Percentiles rank a stretch among this genome's conserved stretches.
These are phyloP conservation scores for Dendryphion nanum DNA, from an alignment of 2,329 filamentous ascomycete genomes.

Conservation along the genomic window DNA sequence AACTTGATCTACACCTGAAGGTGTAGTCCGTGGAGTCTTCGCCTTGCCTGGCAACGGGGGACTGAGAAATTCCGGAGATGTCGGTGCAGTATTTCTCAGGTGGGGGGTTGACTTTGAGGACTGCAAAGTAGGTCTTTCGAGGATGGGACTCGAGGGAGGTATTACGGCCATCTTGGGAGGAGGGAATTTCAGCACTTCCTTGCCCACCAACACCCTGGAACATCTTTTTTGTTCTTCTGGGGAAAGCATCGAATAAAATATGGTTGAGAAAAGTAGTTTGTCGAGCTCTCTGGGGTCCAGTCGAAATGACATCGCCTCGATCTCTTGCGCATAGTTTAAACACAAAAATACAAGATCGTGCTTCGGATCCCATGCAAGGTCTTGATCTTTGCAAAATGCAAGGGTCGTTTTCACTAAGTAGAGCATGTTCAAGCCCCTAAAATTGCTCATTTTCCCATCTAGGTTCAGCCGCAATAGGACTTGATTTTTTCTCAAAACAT, in stretches of 20 bases:
- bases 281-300: conserved; percentile 21
- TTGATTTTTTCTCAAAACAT: conserved; percentile 21
- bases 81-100: conserved; percentile 7
- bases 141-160: conserved; percentile 10
- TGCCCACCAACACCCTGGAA: conserved; percentile 23
- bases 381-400: conserved; percentile 20
- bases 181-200: conserved; percentile 9
- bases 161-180: conserved; percentile 21
- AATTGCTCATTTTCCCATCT: conserved; percentile 21
- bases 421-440: conserved; percentile 29
- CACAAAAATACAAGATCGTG: conserved; percentile 31
- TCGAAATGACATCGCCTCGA: conserved; percentile 20
- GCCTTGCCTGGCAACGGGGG: conserved; percentile 12
- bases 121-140: conserved; percentile 6
- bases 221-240: conserved; percentile 24
- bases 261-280: conserved; percentile 26
- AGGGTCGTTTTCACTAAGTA: conserved; percentile 27
- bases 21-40: not conserved
- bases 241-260: conserved; percentile 16
- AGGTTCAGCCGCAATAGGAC: conserved; percentile 23
- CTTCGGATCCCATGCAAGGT: conserved; percentile 28
- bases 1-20: not conserved
- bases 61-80: conserved; percentile 7
- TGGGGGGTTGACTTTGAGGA: conserved; percentile 15
- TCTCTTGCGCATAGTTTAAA: conserved; percentile 20